phyloP scores from a whole-genome alignment of 1,284 basidiomycete genomes.

The Ustilago cynodontis region DNA sequence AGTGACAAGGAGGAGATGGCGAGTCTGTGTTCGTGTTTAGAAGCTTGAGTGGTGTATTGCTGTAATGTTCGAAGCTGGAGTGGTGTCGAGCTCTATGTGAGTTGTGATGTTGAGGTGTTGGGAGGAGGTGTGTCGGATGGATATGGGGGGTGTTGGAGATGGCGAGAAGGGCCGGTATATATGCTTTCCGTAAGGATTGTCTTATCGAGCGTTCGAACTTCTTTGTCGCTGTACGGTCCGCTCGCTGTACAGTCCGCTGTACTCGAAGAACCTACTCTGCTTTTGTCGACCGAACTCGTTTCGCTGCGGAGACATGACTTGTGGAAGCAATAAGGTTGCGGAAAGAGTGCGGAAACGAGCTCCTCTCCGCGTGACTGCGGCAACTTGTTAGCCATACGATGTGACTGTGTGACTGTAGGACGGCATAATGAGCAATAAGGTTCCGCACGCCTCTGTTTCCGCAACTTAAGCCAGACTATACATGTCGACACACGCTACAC shows the following conservation, averaged over 20 bases:
- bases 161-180: not conserved
- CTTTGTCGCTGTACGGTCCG: not conserved
- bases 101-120: not conserved
- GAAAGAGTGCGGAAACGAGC: slow-evolving; percentile 4
- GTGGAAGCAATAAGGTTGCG: not conserved
- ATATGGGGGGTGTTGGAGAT: not conserved
- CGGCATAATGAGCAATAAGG: not conserved
- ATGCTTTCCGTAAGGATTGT: not conserved
- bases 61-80: not conserved
- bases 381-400: not conserved
- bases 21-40: not conserved
- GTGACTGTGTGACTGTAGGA: not conserved
- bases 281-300: not conserved
- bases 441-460: not conserved
- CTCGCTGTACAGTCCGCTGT: not conserved
- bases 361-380: not conserved
- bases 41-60: not conserved
- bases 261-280: no score
- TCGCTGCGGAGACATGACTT: not conserved
- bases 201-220: not conserved
- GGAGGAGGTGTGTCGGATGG: not conserved
- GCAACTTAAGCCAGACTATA: not conserved
- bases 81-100: not conserved
- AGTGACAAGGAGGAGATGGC: not conserved
- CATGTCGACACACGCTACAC: not conserved